Evolutionary conservation across 225 moss, liverwort and hornwort species (phyloP).

Genomic region (Anthoceros angustus): DNA sequence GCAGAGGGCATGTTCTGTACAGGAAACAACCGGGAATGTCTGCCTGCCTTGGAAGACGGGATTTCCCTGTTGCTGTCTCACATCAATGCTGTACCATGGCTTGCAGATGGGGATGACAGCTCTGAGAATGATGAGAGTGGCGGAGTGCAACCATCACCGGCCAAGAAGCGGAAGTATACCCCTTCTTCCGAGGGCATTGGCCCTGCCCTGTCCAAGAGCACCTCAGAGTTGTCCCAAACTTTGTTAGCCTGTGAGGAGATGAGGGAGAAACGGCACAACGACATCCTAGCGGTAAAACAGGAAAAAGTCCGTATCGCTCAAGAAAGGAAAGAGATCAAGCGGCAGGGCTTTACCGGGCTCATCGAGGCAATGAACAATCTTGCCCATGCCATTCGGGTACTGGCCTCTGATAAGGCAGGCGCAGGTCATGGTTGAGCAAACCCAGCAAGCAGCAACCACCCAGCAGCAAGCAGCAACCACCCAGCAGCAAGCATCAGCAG

Average conservation of each 20-base stretch:
- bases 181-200: constrained; percentile 1
- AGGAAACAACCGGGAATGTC: neutral
- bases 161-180: constrained; percentile 5
- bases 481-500: no score
- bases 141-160: constrained; percentile 1
- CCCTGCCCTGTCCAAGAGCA: constrained; percentile 3
- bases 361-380: constrained; percentile 9
- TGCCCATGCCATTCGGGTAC: constrained; percentile 4
- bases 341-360: constrained; percentile 4
- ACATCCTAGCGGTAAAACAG: constrained; percentile 6
- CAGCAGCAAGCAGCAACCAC: no score
- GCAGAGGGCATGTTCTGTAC: neutral
- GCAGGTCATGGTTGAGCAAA: neutral
- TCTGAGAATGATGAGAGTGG: constrained; percentile 7
- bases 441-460: no score
- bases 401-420: constrained; percentile 6
- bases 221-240: constrained; percentile 8
- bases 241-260: constrained; percentile 8
- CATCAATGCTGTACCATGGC: constrained; percentile 1
- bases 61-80: neutral
- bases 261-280: constrained; percentile 9
- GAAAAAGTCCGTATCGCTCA: constrained; percentile 7
- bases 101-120: constrained; percentile 6
- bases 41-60: neutral
- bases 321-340: constrained; percentile 8